phyloP scores from a whole-genome alignment of 176 grass and related monocot species.

The Tuctoria greenei region DNA sequence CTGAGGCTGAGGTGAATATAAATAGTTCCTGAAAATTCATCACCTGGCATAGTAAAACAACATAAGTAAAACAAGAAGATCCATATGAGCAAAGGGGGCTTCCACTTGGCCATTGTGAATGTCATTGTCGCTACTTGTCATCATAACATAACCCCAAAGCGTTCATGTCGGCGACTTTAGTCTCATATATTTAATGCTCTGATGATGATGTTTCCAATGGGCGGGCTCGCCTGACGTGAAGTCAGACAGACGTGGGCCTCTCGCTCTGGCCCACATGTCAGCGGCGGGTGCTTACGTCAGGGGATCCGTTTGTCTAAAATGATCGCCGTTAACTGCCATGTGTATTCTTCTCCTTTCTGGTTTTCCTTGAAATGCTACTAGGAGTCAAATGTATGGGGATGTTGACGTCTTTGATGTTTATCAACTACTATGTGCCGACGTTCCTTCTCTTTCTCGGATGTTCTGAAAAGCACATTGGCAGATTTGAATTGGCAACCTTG shows the following conservation, averaged over 20 bases:
- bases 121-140: slow-evolving; percentile 11
- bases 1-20: neutral
- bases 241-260: too few relatives aligned
- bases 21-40: neutral
- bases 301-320: too few relatives aligned
- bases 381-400: too few relatives aligned
- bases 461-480: neutral
- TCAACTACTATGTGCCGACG: neutral
- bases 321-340: too few relatives aligned
- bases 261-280: too few relatives aligned
- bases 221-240: too few relatives aligned
- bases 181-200: slow-evolving; percentile 16
- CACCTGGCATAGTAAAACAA: slow-evolving; percentile 15
- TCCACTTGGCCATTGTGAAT: neutral
- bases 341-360: too few relatives aligned
- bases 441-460: slow-evolving; percentile 1
- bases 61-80: slow-evolving; percentile 13
- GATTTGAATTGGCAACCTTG: neutral
- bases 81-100: neutral
- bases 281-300: too few relatives aligned
- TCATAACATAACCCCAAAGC: slow-evolving; percentile 20
- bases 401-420: slow-evolving; percentile 11
- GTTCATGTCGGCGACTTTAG: slow-evolving; percentile 1
- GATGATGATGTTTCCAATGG: slow-evolving; percentile 34
- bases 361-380: too few relatives aligned